Conservation (phyloP, 495 filamentous ascomycete genomes). For the Penicillium pancosmium region DNA sequence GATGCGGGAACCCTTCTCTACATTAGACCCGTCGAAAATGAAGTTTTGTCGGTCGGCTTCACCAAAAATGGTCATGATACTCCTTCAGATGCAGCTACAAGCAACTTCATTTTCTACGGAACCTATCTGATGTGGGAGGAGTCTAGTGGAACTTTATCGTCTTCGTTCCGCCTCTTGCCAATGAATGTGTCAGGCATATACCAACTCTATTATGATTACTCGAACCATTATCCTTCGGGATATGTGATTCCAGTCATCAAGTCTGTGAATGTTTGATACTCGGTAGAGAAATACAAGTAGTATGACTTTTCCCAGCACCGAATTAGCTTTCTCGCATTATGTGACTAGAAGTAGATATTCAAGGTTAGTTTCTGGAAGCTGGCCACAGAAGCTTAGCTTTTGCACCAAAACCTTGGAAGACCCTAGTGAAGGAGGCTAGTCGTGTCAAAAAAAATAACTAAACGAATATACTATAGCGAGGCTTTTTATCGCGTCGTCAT, state of each 20-base stretch:
- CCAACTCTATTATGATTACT: conserved; percentile 27
- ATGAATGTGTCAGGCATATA: conserved; percentile 25
- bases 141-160: conserved; percentile 11
- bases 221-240: conserved; percentile 20
- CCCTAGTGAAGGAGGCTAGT: too few species aligned
- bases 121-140: conserved; percentile 26
- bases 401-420: too few species aligned
- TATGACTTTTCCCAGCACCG: too few species aligned
- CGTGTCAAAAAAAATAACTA: too few species aligned
- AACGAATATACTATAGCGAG: too few species aligned
- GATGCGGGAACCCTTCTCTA: conserved; percentile 25
- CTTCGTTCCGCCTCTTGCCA: conserved; percentile 28
- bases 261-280: conserved; percentile 19
- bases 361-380: too few species aligned
- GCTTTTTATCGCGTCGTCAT: too few species aligned
- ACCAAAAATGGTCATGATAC: conserved; percentile 18
- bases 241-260: conserved; percentile 15
- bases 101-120: conserved; percentile 26
- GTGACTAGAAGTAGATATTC: too few species aligned
- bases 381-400: too few species aligned
- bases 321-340: too few species aligned
- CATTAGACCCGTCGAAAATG: conserved; percentile 21
- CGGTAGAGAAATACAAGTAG: neutral
- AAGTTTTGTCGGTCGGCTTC: conserved; percentile 25
- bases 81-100: conserved; percentile 17